Evolutionary conservation across 306 rosid genomes (phyloP).

Genomic region (Pterocarpus santalinus): DNA sequence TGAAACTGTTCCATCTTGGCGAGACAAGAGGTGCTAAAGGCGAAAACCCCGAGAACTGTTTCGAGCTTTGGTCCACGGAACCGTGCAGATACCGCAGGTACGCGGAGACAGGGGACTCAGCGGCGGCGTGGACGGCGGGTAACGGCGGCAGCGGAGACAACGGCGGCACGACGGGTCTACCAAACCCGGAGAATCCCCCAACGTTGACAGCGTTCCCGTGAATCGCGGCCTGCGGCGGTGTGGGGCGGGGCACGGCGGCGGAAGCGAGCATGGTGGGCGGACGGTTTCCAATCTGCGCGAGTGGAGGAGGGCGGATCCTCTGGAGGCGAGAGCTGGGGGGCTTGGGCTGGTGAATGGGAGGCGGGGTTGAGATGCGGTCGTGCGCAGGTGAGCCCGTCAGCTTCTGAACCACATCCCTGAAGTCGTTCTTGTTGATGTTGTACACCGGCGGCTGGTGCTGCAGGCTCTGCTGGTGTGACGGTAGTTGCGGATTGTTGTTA

Average conservation of each 20-base stretch:
- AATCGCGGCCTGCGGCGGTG: constrained; percentile 35
- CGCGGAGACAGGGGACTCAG: constrained; percentile 93
- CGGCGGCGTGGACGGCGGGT: constrained; percentile 86
- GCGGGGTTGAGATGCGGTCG: constrained; percentile 78
- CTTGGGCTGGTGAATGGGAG: constrained; percentile 85
- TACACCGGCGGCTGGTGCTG: constrained; percentile 97
- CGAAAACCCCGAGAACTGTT: constrained; percentile 78
- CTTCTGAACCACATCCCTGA: constrained; percentile 95
- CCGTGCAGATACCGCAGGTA: constrained; percentile 81
- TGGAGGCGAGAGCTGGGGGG: constrained; percentile 90
- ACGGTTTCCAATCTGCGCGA: constrained; percentile 72
- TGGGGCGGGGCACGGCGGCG: constrained; percentile 47
- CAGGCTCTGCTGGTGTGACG: constrained; percentile 46
- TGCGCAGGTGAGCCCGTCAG: constrained; percentile 97
- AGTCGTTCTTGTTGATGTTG: constrained; percentile 95
- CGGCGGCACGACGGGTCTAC: constrained; percentile 65
- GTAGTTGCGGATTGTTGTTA: neutral
- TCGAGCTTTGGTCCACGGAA: constrained; percentile 58
- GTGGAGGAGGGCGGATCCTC: constrained; percentile 95
- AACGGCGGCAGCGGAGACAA: constrained; percentile 91
- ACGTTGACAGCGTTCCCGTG: constrained; percentile 23
- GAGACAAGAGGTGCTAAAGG: constrained; percentile 73
- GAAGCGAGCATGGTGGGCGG: constrained; percentile 61
- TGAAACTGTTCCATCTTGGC: constrained; percentile 68
- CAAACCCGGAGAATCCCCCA: constrained; percentile 42